Percentiles rank a stretch among this genome's conserved stretches.
Conservation (phyloP, 1,284 basidiomycete genomes). For the Ustilago vetiveriae region DNA sequence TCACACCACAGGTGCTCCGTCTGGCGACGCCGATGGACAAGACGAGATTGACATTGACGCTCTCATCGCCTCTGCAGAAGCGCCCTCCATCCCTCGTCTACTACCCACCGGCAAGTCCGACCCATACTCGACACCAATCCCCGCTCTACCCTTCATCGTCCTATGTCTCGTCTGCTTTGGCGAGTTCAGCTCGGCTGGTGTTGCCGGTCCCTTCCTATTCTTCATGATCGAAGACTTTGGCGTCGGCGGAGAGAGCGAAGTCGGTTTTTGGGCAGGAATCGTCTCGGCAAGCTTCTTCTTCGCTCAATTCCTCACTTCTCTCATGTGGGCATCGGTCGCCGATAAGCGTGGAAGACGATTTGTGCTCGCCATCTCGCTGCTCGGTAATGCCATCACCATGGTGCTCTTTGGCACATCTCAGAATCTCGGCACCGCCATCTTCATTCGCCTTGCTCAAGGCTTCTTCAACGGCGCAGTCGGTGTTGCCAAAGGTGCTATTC, state of each 20-base stretch:
- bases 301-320: conserved; percentile 79
- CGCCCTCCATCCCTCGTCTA: conserved; percentile 39
- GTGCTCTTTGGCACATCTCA: conserved; percentile 84
- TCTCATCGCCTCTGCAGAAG: conserved; percentile 30
- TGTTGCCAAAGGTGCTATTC: conserved; percentile 83
- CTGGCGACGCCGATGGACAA: conserved; percentile 18
- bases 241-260: conserved; percentile 61
- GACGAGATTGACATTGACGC: conserved; percentile 36
- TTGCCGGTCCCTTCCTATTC: conserved; percentile 66
- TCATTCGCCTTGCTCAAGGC: conserved; percentile 88
- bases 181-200: conserved; percentile 78
- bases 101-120: conserved; percentile 31
- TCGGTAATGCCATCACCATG: conserved; percentile 82
- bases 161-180: conserved; percentile 65
- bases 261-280: conserved; percentile 66
- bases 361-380: conserved; percentile 84
- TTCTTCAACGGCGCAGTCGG: conserved; percentile 94
- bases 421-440: conserved; percentile 75
- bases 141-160: conserved; percentile 62
- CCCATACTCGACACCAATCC: conserved; percentile 58
- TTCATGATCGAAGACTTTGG: conserved; percentile 65
- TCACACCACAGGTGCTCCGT: conserved; percentile 29
- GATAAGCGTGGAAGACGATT: conserved; percentile 86
- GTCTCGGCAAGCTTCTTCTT: conserved; percentile 67
- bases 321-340: conserved; percentile 91